Conservation (phyloP, 2,329 filamentous ascomycete species). For the Talaromyces sp. region DNA sequence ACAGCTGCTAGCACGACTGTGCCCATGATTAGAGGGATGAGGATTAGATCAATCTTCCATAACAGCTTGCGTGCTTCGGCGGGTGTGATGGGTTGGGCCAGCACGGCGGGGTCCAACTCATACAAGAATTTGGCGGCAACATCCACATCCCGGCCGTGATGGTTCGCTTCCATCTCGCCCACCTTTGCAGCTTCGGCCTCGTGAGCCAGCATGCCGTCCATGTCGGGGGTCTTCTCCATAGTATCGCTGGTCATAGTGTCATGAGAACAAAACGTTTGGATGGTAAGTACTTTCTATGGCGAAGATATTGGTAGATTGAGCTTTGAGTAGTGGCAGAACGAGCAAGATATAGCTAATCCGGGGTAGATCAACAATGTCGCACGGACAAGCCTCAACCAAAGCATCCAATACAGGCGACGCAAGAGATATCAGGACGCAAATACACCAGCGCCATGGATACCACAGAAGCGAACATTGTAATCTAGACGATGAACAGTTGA, state of each 20-base stretch:
- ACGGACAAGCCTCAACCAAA: neutral
- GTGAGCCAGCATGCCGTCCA: neutral
- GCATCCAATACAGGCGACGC: neutral
- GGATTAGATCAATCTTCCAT: constrained; percentile 25
- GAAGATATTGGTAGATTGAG: neutral
- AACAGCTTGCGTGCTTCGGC: constrained; percentile 22
- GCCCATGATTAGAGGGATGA: constrained; percentile 24
- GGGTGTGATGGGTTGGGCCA: constrained; percentile 21
- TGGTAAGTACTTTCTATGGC: neutral
- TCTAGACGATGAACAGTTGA: too few species aligned
- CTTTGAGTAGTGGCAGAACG: neutral
- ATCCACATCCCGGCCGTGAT: constrained; percentile 18
- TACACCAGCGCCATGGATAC: neutral
- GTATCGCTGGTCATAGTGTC: neutral
- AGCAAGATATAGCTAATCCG: constrained; percentile 4
- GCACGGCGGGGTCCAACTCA: constrained; percentile 21
- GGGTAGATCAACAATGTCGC: neutral
- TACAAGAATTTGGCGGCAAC: constrained; percentile 28
- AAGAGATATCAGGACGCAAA: neutral
- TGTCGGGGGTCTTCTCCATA: neutral
- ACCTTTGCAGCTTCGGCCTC: constrained; percentile 2
- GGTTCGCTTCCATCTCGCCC: constrained; percentile 13
- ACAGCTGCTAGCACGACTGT: constrained; percentile 24
- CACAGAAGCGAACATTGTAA: neutral
- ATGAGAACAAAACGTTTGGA: neutral